These are phyloP conservation scores for Yamadazyma sp. DNA, from an alignment of 805 yeast species.

Conservation along the genomic window DNA sequence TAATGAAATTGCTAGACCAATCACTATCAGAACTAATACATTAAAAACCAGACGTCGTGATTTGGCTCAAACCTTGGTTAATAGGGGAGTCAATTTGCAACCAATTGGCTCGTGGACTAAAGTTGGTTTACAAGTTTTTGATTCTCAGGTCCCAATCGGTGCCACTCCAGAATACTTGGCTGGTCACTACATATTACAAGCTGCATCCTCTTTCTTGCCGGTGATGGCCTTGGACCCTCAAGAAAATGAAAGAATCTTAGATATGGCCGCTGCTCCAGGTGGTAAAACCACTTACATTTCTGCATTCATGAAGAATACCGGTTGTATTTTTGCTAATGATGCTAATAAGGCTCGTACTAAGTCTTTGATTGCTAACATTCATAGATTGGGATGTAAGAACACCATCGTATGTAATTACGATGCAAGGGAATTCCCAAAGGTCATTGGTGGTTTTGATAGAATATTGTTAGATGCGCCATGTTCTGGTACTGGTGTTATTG, in stretches of 20 bases:
- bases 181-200: slow-evolving; percentile 96
- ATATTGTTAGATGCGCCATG: slow-evolving; percentile 97
- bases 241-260: slow-evolving; percentile 91
- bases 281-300: slow-evolving; percentile 95
- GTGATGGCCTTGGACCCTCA: slow-evolving; percentile 98
- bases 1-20: slow-evolving; percentile 93
- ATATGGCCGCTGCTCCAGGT: slow-evolving; percentile 99
- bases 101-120: slow-evolving; percentile 98
- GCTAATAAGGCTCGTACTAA: slow-evolving; percentile 95
- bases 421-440: slow-evolving; percentile 97
- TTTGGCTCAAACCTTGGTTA: slow-evolving; percentile 89
- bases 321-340: slow-evolving; percentile 96
- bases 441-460: slow-evolving; percentile 97
- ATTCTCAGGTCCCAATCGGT: slow-evolving; percentile 99
- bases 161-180: slow-evolving; percentile 99
- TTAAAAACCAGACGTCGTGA: slow-evolving; percentile 93
- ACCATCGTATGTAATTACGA: slow-evolving; percentile 97
- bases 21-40: slow-evolving; percentile 97
- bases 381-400: slow-evolving; percentile 93
- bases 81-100: slow-evolving; percentile 95
- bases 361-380: slow-evolving; percentile 94
- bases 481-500: slow-evolving; percentile 99
- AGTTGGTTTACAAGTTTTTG: slow-evolving; percentile 95
- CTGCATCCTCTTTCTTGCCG: slow-evolving; percentile 96
- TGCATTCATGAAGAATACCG: slow-evolving; percentile 97